Evolutionary conservation across 148 eudicot species (phyloP).

Genomic region (Oxyria digyna): DNA sequence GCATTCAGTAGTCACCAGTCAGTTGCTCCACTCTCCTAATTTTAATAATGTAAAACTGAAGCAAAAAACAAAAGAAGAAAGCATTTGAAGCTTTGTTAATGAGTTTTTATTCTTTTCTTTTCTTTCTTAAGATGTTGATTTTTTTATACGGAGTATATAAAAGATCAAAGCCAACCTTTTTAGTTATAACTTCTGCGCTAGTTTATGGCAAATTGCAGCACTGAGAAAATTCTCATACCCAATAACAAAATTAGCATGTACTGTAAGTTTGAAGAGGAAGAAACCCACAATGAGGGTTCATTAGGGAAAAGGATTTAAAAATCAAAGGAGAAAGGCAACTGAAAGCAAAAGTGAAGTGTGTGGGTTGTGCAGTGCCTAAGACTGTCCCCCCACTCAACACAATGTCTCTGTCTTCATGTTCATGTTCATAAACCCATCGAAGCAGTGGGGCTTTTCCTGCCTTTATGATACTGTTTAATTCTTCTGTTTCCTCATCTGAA

Average conservation of each 20-base stretch:
- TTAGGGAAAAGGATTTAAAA: background rate
- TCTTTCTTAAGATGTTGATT: background rate
- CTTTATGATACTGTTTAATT: constrained; percentile 56
- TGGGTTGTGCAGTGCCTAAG: background rate
- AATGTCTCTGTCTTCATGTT: background rate
- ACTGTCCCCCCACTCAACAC: background rate
- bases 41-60: background rate
- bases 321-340: background rate
- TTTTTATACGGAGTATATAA: no score
- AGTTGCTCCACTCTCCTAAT: background rate
- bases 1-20: background rate
- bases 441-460: constrained; percentile 30
- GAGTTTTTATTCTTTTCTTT: background rate
- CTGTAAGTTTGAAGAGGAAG: no score
- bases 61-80: no score
- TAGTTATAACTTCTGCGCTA: no score
- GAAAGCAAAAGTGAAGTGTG: background rate
- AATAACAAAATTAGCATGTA: no score
- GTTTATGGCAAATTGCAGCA: no score
- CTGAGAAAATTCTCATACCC: no score
- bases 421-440: constrained; percentile 28
- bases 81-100: background rate
- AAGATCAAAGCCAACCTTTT: no score
- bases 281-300: background rate
- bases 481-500: constrained; percentile 33